Percentiles rank a stretch among this genome's conserved stretches.
phyloP scores from a whole-genome alignment of 306 rosid species.

The Benincasa hispida region DNA sequence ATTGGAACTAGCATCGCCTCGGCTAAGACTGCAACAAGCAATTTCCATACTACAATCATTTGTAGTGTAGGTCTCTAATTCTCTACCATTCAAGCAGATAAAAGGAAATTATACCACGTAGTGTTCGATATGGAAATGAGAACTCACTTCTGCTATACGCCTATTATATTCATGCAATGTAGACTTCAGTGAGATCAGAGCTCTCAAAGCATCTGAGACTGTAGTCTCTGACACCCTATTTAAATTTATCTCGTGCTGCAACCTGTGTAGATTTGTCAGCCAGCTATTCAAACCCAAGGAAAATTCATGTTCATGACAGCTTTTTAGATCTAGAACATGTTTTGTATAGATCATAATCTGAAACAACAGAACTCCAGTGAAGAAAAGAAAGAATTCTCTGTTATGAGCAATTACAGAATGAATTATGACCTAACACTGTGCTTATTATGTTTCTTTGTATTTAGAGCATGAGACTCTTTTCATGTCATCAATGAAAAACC shows the following conservation, averaged over 20 bases:
- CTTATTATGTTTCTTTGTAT: too few relatives aligned
- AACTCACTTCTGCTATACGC: slow-evolving; percentile 69
- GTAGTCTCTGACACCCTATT: slow-evolving; percentile 31
- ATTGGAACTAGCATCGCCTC: background rate
- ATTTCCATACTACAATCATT: background rate
- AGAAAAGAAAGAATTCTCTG: background rate
- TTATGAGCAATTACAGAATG: background rate
- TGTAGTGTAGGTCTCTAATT: too few relatives aligned
- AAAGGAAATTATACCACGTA: background rate
- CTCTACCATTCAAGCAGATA: background rate
- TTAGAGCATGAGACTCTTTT: too few relatives aligned
- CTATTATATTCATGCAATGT: slow-evolving; percentile 60
- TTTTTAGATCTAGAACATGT: background rate
- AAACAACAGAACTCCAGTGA: background rate
- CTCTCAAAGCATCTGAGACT: slow-evolving; percentile 37
- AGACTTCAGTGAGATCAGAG: slow-evolving; percentile 44
- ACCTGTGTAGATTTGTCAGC: slow-evolving; percentile 25
- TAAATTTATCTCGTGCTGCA: slow-evolving; percentile 43
- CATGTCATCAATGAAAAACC: too few relatives aligned
- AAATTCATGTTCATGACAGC: background rate
- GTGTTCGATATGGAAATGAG: background rate
- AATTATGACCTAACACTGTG: background rate
- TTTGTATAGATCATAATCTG: background rate
- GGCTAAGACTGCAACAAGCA: background rate
- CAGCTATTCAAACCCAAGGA: background rate